A percentile compares a stretch with the other conserved stretches of the same genome.
phyloP scores from a whole-genome alignment of 345 rosid species.

The Eucalyptus curtisii region DNA sequence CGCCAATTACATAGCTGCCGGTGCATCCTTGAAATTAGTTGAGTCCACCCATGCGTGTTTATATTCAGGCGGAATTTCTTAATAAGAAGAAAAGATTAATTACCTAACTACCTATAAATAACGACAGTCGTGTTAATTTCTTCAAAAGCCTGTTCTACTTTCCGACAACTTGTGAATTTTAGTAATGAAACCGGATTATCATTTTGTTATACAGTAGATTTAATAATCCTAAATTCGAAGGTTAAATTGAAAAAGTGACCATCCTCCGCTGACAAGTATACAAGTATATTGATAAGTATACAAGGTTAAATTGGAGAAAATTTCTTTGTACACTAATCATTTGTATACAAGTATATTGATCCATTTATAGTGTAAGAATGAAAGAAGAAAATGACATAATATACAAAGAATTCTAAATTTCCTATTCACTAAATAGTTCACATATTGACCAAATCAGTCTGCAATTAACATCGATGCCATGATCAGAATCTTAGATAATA shows the following conservation, averaged over 20 bases:
- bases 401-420: too few relatives aligned
- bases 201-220: neutral
- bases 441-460: too few relatives aligned
- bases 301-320: too few relatives aligned
- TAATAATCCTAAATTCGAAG: neutral
- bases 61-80: neutral
- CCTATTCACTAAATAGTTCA: too few relatives aligned
- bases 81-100: neutral
- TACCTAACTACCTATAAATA: neutral
- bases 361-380: too few relatives aligned
- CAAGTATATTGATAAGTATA: too few relatives aligned
- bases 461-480: too few relatives aligned
- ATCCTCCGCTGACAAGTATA: neutral
- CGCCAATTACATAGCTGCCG: too few relatives aligned
- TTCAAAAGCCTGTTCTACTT: neutral
- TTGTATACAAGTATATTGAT: too few relatives aligned
- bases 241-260: neutral
- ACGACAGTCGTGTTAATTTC: neutral
- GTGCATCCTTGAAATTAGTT: neutral
- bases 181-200: neutral
- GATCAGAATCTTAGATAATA: too few relatives aligned
- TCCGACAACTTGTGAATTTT: neutral
- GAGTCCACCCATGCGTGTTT: neutral
- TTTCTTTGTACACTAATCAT: too few relatives aligned
- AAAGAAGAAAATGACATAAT: too few relatives aligned